Base-by-base conservation (phyloP, 177 flowering plant genomes). In the Tripterygium wilfordii region DNA sequence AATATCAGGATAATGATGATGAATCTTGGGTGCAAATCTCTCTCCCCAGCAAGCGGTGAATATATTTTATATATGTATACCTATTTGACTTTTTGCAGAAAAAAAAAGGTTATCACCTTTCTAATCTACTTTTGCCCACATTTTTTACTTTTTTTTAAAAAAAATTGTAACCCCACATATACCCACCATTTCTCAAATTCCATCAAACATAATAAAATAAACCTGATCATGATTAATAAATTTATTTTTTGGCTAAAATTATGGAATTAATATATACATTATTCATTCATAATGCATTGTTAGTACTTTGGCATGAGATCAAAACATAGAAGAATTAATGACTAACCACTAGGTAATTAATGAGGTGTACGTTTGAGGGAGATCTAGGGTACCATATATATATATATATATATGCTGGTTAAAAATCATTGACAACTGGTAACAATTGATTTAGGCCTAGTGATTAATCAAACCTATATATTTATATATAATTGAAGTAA, bases 21-120 rank as follows among this genome's bases (percentile, higher is more conserved):
- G 60, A 71, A 79, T 74, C 77, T 75, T 69, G 53, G 76, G 69
- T 58, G 79, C 72, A n/a, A 63, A 69, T 77, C 79, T 69, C 40
- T 32, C 50, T 32, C 17, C 41, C 17, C 56, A 58, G 43, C 49
- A 51, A 57, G 69, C 74, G 70, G 75, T 76, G 85, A 64, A 57
- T 72, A 63, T 36, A 36, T 36, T 15, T 15, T 62, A 69, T 65
- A 36, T 39, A 56, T 42, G 69, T 36, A 46, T 56, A 41, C 35
- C 67, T 61, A 58, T 54, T 71, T 76, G 82, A 74, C 79, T 61
- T 75, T 69, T 68, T 29, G 36, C 50, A 57, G 57, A 57, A 21
- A 35, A 50, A 48, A 64, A 76, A 76, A 68, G 75, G 41, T 44
- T 37, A 27, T 62, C 24, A 46, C 73, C 81, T 76, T 76, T 76